Evolutionary conservation across 306 rosid species (phyloP).

Genomic region (Fragaria ananassa): DNA sequence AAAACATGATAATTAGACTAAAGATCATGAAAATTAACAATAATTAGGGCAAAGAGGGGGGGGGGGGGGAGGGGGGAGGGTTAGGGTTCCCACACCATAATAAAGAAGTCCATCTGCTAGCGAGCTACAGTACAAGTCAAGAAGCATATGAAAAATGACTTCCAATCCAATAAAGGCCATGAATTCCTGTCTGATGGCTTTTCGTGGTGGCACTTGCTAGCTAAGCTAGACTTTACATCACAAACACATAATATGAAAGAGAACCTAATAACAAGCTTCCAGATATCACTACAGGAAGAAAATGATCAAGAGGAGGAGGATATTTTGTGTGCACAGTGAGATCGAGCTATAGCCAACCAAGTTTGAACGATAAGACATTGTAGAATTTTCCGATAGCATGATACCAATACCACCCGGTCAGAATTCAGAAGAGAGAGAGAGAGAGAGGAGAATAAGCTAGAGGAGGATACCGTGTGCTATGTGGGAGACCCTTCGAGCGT

Average conservation of each 20-base stretch:
- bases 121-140: conserved; percentile 25
- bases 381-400: too few species aligned
- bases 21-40: neutral
- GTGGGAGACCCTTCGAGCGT: conserved; percentile 9
- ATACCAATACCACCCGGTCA: neutral
- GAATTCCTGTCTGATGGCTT: conserved; percentile 24
- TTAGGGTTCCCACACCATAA: neutral
- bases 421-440: neutral
- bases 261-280: neutral
- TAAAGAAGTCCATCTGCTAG: conserved; percentile 12
- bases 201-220: conserved; percentile 9
- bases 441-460: neutral
- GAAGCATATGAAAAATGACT: conserved; percentile 25
- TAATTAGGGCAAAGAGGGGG: neutral
- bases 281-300: neutral
- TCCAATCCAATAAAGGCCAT: conserved; percentile 33
- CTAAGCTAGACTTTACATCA: neutral
- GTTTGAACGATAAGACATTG: neutral
- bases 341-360: neutral
- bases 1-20: neutral
- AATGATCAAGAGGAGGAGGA: neutral
- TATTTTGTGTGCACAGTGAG: neutral
- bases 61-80: neutral
- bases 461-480: conserved; percentile 31
- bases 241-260: neutral